Evolutionary conservation across 148 eudicot species (phyloP).

Genomic region (Salicornia ramosissima): DNA sequence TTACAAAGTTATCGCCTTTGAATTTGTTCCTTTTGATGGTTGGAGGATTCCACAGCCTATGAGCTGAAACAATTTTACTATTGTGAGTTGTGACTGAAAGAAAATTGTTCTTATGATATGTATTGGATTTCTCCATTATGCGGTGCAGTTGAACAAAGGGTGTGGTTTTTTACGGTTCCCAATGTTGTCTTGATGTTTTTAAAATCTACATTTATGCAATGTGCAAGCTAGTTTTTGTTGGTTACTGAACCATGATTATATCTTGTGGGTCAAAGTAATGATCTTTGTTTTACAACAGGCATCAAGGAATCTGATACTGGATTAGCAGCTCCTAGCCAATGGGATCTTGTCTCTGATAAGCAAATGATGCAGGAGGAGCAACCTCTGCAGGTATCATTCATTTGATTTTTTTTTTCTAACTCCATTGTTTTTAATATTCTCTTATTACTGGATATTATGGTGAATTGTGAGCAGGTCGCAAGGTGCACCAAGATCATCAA

Average conservation of each 20-base stretch:
- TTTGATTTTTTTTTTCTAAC: neutral
- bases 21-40: no score
- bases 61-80: neutral
- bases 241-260: neutral
- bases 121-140: neutral
- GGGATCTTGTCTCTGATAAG: conserved; percentile 98
- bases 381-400: conserved; percentile 74
- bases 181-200: neutral
- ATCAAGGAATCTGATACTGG: conserved; percentile 99
- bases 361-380: conserved; percentile 99
- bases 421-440: neutral
- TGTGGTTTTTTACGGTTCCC: neutral
- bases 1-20: no score
- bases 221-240: neutral
- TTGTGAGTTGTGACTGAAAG: neutral
- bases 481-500: conserved; percentile 96
- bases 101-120: neutral
- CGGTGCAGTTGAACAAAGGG: neutral
- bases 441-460: conserved; percentile 16
- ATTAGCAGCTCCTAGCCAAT: conserved; percentile 92
- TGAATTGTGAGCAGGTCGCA: conserved; percentile 55
- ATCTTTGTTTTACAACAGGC: conserved; percentile 34
- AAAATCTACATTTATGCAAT: neutral
- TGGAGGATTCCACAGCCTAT: neutral
- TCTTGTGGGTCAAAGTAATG: neutral